Base-by-base conservation (phyloP, 75 land plant species). In the Cupressus sempervirens region DNA sequence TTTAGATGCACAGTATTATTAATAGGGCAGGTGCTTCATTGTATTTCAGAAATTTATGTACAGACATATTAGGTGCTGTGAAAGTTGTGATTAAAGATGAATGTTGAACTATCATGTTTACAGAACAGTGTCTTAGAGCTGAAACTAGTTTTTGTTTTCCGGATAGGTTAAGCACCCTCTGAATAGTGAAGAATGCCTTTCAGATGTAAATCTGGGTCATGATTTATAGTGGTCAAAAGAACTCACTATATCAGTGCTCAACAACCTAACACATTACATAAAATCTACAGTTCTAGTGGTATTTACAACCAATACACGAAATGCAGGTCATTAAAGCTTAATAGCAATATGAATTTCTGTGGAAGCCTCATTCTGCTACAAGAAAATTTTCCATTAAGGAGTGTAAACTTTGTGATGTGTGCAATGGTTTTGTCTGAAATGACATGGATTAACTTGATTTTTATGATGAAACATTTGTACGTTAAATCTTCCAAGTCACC, bases 61-160 rank as follows among this genome's bases (percentile, higher is more conserved):
- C n/a, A 11, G 45, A n/a, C 81, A 38, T 26, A 20, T 40, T 38
- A 18, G 38, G 20, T 45, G 14, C 40, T 43, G 30, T 12, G 30
- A 50, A 79, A 20, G 29, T n/a, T 79, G 30, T n/a, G 32, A 10
- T 26, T 1, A 3, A 79, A 23, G 26, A 45, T 79, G 45, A 10
- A 45, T 16, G 45, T 79, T 48, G 48, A 79, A 48, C 8, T 26
- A 45, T 41, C 10, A 79, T 79, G 50, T 79, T 45, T 79, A 40
- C 81, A 79, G 9, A 45, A 79, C 26, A 11, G 46, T n/a, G 11
- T 79, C 81, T 79, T 79, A 12, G 81, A 43, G 32, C 81, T 79
- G 50, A 45, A 79, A 30, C 6, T 45, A 79, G 46, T 32, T 20
- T 62, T 62, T 38, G 40, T 38, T 62, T 62, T 62, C 32, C 32